Conservation (phyloP, 2,329 filamentous ascomycete species). For the Stylonectria norvegica region DNA sequence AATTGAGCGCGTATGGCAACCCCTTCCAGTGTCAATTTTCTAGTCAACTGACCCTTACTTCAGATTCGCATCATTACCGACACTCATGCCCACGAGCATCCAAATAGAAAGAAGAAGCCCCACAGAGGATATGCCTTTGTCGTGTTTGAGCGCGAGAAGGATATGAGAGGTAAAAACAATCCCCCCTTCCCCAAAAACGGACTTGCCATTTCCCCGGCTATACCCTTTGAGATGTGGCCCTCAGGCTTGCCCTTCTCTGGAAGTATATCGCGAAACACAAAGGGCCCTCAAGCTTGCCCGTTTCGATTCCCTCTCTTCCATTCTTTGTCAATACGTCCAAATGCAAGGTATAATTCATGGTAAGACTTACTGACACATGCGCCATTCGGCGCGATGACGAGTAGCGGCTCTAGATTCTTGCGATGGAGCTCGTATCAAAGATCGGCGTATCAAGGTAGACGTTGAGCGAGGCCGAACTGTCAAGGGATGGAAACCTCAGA, state of each 20-base stretch:
- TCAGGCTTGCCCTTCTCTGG: constrained; percentile 40
- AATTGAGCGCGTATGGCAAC: constrained; percentile 78
- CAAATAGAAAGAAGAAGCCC: constrained; percentile 74
- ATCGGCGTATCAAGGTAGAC: constrained; percentile 87
- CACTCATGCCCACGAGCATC: constrained; percentile 63
- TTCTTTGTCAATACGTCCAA: constrained; percentile 20
- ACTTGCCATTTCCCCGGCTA: constrained; percentile 20
- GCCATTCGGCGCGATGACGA: constrained; percentile 54
- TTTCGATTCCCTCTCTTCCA: constrained; percentile 37
- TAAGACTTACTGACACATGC: constrained; percentile 68
- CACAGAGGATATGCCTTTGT: constrained; percentile 94
- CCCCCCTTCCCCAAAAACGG: constrained; percentile 33
- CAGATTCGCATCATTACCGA: constrained; percentile 87
- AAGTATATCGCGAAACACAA: constrained; percentile 45
- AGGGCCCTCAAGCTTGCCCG: constrained; percentile 57
- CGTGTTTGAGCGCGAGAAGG: constrained; percentile 93
- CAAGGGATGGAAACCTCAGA: constrained; percentile 86
- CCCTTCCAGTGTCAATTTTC: constrained; percentile 1
- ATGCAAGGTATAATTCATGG: constrained; percentile 37
- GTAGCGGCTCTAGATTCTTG: constrained; percentile 83
- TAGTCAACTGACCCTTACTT: constrained; percentile 13
- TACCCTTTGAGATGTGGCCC: constrained; percentile 37
- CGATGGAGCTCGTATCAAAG: constrained; percentile 90
- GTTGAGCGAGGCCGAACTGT: constrained; percentile 95
- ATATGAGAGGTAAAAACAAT: constrained; percentile 87